Evolutionary conservation across 2,329 filamentous ascomycete species (phyloP), one percentile per base, ranked within the genome.

Genomic region (Fusarium bactridioides): DNA sequence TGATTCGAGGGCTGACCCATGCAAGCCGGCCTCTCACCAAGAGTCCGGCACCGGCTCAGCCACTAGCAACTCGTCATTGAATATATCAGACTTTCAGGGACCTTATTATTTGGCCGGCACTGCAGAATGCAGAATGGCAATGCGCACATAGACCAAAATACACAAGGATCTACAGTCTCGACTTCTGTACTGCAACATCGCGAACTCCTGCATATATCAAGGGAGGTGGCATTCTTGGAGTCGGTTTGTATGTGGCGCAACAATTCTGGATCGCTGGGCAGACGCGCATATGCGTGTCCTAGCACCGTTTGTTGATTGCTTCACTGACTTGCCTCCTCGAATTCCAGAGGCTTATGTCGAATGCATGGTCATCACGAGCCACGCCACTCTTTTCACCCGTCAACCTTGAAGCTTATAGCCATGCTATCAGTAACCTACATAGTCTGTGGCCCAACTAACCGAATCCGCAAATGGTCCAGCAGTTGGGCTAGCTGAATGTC

Each of bases 11-110:
- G 44, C 19, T 58, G 69, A 59, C 37, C 64, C 71, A 69, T 69
- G 63, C 60, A 64, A 47, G 54, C 64, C 66, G 56, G 51, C 45
- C 47, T 61, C 55, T 66, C 51, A 57, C 58, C 64, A 69, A 47
- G 56, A 73, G 56, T 58, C 65, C 48, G 56, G 57, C 67, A 67
- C 45, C 61, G 43, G 56, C 69, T 70, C 50, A 63, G 67, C 70
- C 70, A 73, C 70, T 73, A 67, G 57, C 33, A 61, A 71, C 70
- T 73, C 61, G 70, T 71, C 61, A 70, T 70, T 70, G 55, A 70
- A 60, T 50, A 70, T 50, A 50, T 70, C 65, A 67, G 47, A 54
- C 64, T 66, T 47, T 55, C 57, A 72, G 57, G 63, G 61, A 67
- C 55, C 45, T 64, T 40, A 44, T 64, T 48, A 44, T 56, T 67